Percentiles rank a stretch among this genome's conserved stretches.
Evolutionary conservation across 495 filamentous ascomycete species (phyloP).

Genomic region (Paragyromitra xinjiangensis): DNA sequence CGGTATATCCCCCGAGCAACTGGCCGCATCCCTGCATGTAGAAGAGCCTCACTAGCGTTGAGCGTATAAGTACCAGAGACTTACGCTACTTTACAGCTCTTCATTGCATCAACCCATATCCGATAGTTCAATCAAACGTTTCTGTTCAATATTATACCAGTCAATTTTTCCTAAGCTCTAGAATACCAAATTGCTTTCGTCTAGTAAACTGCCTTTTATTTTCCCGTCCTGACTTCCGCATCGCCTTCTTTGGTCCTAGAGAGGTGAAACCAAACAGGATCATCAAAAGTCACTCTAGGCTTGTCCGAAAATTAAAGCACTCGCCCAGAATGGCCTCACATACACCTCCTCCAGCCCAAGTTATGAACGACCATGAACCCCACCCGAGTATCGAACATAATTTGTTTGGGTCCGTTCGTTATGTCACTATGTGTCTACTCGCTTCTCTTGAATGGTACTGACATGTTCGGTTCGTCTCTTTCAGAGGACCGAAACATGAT

Average conservation of each 20-base stretch:
- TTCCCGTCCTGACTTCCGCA: neutral
- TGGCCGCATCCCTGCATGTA: neutral
- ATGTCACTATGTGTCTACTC: neutral
- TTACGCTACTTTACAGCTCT: neutral
- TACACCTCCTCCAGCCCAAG: neutral
- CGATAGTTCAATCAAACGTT: neutral
- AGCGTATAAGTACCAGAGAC: neutral
- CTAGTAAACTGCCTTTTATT: neutral
- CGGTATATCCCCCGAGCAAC: too few relatives aligned
- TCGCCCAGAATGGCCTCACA: neutral
- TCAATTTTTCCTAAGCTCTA: neutral
- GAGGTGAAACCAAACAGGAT: neutral
- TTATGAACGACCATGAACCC: neutral
- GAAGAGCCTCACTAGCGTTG: neutral
- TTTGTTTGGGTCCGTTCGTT: neutral
- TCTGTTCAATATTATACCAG: neutral
- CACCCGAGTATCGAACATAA: neutral
- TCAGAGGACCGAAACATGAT: neutral
- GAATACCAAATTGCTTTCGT: neutral
- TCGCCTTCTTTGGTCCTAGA: neutral
- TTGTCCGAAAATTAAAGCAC: neutral
- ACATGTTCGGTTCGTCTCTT: neutral
- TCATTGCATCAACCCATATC: neutral
- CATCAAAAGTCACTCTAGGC: conserved; percentile 3
- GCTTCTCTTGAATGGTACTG: neutral